Evolutionary conservation across 306 rosid species (phyloP).

Genomic region (Luffa acutangula): DNA sequence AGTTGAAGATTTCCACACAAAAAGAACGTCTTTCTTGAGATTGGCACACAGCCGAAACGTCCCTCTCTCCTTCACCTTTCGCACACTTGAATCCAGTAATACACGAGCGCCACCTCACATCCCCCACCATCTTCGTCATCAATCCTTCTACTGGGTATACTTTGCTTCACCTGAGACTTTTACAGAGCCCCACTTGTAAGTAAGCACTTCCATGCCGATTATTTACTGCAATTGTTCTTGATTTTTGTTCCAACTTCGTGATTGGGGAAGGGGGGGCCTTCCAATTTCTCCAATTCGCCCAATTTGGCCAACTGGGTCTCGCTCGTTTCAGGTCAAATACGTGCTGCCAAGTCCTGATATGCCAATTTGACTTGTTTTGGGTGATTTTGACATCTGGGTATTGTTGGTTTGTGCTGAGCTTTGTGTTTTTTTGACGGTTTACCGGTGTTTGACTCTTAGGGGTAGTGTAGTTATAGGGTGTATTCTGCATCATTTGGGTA

Average conservation of each 20-base stretch:
- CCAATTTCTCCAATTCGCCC: background rate
- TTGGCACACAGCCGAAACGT: background rate
- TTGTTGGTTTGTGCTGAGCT: background rate
- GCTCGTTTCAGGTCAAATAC: background rate
- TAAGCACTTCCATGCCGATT: background rate
- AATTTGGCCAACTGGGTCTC: background rate
- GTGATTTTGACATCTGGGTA: background rate
- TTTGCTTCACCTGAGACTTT: background rate
- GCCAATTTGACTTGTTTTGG: conserved; percentile 4
- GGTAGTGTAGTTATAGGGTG: background rate
- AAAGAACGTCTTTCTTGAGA: background rate
- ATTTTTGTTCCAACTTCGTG: background rate
- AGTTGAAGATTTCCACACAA: conserved; percentile 7
- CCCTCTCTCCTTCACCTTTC: background rate
- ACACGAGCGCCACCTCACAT: background rate
- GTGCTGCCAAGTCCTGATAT: background rate
- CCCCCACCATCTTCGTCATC: background rate
- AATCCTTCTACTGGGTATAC: background rate
- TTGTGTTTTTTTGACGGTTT: background rate
- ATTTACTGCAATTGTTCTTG: background rate
- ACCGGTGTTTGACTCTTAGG: background rate
- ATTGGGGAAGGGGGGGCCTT: background rate
- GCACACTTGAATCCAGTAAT: background rate
- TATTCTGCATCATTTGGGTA: background rate
- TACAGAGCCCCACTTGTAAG: background rate